Percentiles rank a stretch among this genome's conserved stretches.
Evolutionary conservation across 2,329 filamentous ascomycete species (phyloP).

Genomic region (Colletotrichum sansevieriae): DNA sequence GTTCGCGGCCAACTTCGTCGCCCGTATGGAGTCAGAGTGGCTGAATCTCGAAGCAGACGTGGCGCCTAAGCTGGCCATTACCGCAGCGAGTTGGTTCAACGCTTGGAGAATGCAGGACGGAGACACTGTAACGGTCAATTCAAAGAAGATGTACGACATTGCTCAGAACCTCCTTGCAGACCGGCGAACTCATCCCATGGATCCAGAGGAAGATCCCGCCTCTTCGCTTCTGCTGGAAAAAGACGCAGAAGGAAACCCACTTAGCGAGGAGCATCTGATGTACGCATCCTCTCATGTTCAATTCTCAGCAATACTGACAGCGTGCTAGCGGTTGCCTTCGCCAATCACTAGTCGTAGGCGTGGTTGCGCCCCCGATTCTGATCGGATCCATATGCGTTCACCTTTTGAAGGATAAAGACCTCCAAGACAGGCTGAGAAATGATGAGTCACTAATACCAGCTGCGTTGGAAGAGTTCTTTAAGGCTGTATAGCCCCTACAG

Average conservation of each 20-base stretch:
- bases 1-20: slow-evolving; percentile 43
- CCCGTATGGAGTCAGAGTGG: slow-evolving; percentile 44
- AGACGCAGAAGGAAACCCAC: slow-evolving; percentile 38
- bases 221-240: slow-evolving; percentile 41
- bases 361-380: slow-evolving; percentile 42
- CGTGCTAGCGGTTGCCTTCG: slow-evolving; percentile 41
- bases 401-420: slow-evolving; percentile 40
- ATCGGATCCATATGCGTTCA: slow-evolving; percentile 44
- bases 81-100: slow-evolving; percentile 42
- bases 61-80: slow-evolving; percentile 39
- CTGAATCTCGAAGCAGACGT: slow-evolving; percentile 42
- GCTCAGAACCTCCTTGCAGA: slow-evolving; percentile 42
- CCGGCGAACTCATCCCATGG: slow-evolving; percentile 37
- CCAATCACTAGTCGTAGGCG: slow-evolving; percentile 43
- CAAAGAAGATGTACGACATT: slow-evolving; percentile 42
- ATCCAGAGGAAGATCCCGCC: slow-evolving; percentile 43
- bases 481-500: slow-evolving; percentile 43
- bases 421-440: slow-evolving; percentile 37
- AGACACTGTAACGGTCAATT: slow-evolving; percentile 40
- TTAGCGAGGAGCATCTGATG: slow-evolving; percentile 43
- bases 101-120: slow-evolving; percentile 43
- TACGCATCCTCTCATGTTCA: neutral
- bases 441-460: slow-evolving; percentile 43
- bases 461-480: slow-evolving; percentile 44
- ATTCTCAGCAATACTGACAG: neutral